These are phyloP conservation scores for Letharia lupina DNA, from an alignment of 495 filamentous ascomycete genomes.

Conservation along the genomic window DNA sequence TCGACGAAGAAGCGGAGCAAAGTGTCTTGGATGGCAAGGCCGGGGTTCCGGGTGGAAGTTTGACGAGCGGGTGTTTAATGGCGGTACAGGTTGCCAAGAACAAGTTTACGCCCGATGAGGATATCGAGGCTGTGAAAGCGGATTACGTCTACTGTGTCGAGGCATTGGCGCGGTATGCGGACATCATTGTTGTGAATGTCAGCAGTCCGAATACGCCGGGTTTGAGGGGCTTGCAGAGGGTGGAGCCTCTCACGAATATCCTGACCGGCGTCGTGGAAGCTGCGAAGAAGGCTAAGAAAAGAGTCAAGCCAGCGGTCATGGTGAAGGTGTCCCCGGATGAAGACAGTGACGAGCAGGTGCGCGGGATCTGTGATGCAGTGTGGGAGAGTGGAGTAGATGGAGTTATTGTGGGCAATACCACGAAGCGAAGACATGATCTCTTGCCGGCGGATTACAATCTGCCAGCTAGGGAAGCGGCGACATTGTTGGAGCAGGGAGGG, in stretches of 20 bases:
- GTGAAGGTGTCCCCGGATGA: slow-evolving; percentile 97
- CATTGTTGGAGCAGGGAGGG: slow-evolving; percentile 70
- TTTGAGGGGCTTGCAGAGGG: slow-evolving; percentile 71
- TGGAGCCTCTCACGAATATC: slow-evolving; percentile 70
- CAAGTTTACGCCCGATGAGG: slow-evolving; percentile 72
- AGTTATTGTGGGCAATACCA: slow-evolving; percentile 97
- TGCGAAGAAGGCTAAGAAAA: slow-evolving; percentile 55
- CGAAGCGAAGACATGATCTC: slow-evolving; percentile 66
- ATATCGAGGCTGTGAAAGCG: slow-evolving; percentile 70
- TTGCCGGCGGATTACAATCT: slow-evolving; percentile 55
- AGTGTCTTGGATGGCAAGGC: slow-evolving; percentile 64
- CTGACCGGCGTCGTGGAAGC: slow-evolving; percentile 75
- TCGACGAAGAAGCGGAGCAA: slow-evolving; percentile 54
- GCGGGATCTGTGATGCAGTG: slow-evolving; percentile 80
- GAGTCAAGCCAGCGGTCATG: slow-evolving; percentile 75
- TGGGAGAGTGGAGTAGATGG: slow-evolving; percentile 80
- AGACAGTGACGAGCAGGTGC: slow-evolving; percentile 70
- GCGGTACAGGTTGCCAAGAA: slow-evolving; percentile 98
- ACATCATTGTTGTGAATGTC: slow-evolving; percentile 93
- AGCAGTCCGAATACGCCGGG: slow-evolving; percentile 94
- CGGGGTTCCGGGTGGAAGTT: slow-evolving; percentile 60
- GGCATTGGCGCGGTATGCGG: slow-evolving; percentile 73
- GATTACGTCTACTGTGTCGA: slow-evolving; percentile 87
- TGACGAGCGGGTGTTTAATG: slow-evolving; percentile 64
- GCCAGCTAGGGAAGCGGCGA: slow-evolving; percentile 54